Evolutionary conservation across 1,284 basidiomycete genomes (phyloP).

Genomic region (Hymenochaete sp.): DNA sequence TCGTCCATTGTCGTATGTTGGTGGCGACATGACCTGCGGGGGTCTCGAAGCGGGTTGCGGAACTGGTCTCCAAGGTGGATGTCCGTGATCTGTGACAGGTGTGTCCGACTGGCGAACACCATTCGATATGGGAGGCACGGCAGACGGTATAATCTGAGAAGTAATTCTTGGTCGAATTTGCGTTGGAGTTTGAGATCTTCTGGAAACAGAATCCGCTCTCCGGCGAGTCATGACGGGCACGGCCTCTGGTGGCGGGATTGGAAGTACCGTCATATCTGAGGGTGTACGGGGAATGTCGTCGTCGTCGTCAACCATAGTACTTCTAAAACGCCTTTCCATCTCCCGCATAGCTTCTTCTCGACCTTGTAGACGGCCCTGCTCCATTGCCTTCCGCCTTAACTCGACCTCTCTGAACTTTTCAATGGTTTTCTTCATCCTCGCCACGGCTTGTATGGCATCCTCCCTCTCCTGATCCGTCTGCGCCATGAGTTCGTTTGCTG

Average conservation of each 20-base stretch:
- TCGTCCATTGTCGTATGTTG: no score
- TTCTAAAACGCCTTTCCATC: constrained; percentile 14
- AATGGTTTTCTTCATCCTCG: constrained; percentile 37
- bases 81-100: background rate
- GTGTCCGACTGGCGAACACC: background rate
- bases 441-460: constrained; percentile 41
- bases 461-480: constrained; percentile 32
- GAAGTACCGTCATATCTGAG: constrained; percentile 1
- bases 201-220: background rate
- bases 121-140: background rate
- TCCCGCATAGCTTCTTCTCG: constrained; percentile 44
- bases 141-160: background rate
- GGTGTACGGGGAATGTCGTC: background rate
- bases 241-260: constrained; percentile 9
- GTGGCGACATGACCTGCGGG: no score
- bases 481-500: constrained; percentile 36
- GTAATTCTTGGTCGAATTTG: background rate
- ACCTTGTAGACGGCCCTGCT: constrained; percentile 46
- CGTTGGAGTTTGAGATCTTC: no score
- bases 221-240: constrained; percentile 4
- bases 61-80: background rate
- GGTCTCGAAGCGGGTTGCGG: background rate
- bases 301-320: constrained; percentile 4
- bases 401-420: constrained; percentile 39
- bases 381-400: constrained; percentile 38